These are phyloP conservation scores for Aeschynomene evenia DNA, from an alignment of 306 rosid species.

Conservation along the genomic window DNA sequence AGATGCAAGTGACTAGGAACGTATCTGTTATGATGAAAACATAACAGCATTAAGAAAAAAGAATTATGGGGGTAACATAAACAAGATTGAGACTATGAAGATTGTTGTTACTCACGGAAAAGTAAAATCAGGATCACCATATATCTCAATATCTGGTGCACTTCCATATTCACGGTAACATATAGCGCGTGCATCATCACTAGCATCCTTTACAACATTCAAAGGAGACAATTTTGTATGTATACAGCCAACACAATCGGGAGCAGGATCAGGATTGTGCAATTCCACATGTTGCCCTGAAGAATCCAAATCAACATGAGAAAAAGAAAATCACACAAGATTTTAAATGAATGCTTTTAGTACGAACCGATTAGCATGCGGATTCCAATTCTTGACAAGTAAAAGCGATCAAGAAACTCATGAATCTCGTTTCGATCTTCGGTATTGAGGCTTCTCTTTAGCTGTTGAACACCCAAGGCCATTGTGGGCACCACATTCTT, in stretches of 20 bases:
- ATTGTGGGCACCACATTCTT: conserved; percentile 76
- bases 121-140: conserved; percentile 81
- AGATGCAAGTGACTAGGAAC: conserved; percentile 94
- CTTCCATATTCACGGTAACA: conserved; percentile 86
- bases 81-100: neutral
- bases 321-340: too few species aligned
- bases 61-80: too few species aligned
- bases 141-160: conserved; percentile 71
- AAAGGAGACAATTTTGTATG: conserved; percentile 86
- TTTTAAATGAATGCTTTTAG: neutral
- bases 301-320: conserved; percentile 30
- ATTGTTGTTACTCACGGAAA: conserved; percentile 69
- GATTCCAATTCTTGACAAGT: conserved; percentile 84
- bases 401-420: conserved; percentile 75
- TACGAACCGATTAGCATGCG: conserved; percentile 75
- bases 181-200: conserved; percentile 82
- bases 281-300: conserved; percentile 97
- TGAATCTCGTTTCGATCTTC: conserved; percentile 66
- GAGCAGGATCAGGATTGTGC: conserved; percentile 90
- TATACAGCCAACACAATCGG: conserved; percentile 77
- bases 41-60: neutral
- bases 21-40: conserved; percentile 48
- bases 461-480: conserved; percentile 77
- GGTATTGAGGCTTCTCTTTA: conserved; percentile 47
- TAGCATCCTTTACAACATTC: conserved; percentile 46